Evolutionary conservation across 805 yeast genomes (phyloP).

Genomic region (Metschnikowia drakensbergensis): DNA sequence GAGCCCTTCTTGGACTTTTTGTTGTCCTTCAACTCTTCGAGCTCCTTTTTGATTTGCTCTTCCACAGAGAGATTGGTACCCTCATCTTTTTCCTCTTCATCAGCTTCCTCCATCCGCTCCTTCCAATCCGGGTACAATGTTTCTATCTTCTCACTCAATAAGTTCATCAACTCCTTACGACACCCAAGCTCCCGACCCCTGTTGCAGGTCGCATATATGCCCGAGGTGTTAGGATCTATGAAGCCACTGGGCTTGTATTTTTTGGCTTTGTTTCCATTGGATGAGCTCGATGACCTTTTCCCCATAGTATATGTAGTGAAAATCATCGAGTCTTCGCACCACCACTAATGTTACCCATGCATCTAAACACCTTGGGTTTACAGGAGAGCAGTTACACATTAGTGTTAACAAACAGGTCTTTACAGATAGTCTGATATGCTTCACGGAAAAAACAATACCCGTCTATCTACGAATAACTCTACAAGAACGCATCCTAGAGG

Average conservation of each 20-base stretch:
- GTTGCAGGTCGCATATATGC: slow-evolving; percentile 85
- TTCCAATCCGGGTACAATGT: slow-evolving; percentile 29
- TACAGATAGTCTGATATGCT: too few relatives aligned
- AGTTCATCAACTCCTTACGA: slow-evolving; percentile 61
- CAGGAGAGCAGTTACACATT: too few relatives aligned
- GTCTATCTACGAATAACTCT: too few relatives aligned
- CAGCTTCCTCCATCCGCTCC: slow-evolving; percentile 19
- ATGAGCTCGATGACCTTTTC: slow-evolving; percentile 21
- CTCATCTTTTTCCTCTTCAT: slow-evolving; percentile 21
- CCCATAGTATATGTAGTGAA: slow-evolving; percentile 13
- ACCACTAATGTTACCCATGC: not conserved
- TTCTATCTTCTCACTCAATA: slow-evolving; percentile 45
- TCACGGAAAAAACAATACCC: too few relatives aligned
- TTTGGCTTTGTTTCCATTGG: slow-evolving; percentile 29
- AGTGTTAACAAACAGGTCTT: too few relatives aligned
- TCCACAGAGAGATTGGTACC: slow-evolving; percentile 55
- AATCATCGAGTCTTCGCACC: slow-evolving; percentile 1
- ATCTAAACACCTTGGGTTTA: not conserved
- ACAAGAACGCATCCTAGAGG: too few relatives aligned
- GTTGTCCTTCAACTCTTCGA: slow-evolving; percentile 54
- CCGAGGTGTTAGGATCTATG: slow-evolving; percentile 81
- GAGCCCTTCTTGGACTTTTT: slow-evolving; percentile 39
- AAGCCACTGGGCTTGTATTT: slow-evolving; percentile 49
- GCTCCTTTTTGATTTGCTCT: slow-evolving; percentile 67
- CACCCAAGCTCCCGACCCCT: slow-evolving; percentile 77